Percentiles rank a stretch among this genome's conserved stretches.
These are phyloP conservation scores for Yamadazyma sp. DNA, from an alignment of 1,139 yeast species.

Conservation along the genomic window DNA sequence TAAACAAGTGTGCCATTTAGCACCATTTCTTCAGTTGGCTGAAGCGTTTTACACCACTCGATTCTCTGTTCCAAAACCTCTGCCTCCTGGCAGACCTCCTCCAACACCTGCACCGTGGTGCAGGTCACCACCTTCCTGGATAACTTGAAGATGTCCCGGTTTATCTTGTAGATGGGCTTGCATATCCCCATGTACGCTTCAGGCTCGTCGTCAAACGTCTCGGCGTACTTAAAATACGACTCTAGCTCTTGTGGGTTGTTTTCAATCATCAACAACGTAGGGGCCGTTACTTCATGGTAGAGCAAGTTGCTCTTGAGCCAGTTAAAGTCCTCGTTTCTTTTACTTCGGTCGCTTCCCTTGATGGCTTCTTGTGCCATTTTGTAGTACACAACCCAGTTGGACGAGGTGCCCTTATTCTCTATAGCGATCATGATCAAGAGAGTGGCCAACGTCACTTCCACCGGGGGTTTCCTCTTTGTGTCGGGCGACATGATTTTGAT, in stretches of 20 bases:
- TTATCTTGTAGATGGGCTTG: slow-evolving; percentile 9
- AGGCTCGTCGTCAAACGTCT: slow-evolving; percentile 7
- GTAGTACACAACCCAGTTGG: slow-evolving; percentile 10
- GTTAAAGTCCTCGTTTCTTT: slow-evolving; percentile 2
- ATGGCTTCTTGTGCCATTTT: slow-evolving; percentile 10
- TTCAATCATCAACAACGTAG: slow-evolving; percentile 8
- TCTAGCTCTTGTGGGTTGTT: slow-evolving; percentile 5
- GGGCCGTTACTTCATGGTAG: slow-evolving; percentile 12
- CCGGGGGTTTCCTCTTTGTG: not conserved
- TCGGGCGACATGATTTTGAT: not conserved
- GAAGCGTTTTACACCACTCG: slow-evolving; percentile 6
- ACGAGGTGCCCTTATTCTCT: slow-evolving; percentile 8
- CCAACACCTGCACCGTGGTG: slow-evolving; percentile 1
- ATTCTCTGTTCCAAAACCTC: slow-evolving; percentile 7
- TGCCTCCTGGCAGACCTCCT: slow-evolving; percentile 8
- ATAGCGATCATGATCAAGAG: slow-evolving; percentile 11
- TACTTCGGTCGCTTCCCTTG: not conserved
- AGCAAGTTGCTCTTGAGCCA: slow-evolving; percentile 11
- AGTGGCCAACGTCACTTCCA: slow-evolving; percentile 10
- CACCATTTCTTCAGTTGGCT: slow-evolving; percentile 8
- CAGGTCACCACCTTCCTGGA: slow-evolving; percentile 5
- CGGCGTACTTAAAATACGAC: slow-evolving; percentile 2
- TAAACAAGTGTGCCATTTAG: slow-evolving; percentile 3
- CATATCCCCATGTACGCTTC: slow-evolving; percentile 13
- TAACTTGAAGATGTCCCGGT: slow-evolving; percentile 7